Conservation (phyloP, 2,329 filamentous ascomycete species). For the Tricladium varicosporioides region DNA sequence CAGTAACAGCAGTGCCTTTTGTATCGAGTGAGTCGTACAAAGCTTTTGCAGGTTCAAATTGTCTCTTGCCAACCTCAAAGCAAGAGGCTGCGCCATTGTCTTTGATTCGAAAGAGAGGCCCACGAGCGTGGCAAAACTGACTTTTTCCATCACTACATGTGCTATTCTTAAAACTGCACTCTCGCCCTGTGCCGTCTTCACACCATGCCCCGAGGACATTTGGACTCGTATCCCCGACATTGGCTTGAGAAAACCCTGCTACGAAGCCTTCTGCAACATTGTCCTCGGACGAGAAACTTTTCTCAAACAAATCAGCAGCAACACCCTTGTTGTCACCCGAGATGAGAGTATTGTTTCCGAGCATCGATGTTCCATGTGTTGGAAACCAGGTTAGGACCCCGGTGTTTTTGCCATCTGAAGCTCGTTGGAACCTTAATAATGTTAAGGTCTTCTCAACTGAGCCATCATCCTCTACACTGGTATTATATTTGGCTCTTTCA, state of each 20-base stretch:
- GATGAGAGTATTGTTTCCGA: constrained; percentile 87
- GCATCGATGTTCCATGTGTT: constrained; percentile 86
- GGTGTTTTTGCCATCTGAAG: constrained; percentile 71
- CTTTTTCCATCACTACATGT: constrained; percentile 72
- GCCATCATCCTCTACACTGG: constrained; percentile 50
- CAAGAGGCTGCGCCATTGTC: constrained; percentile 73
- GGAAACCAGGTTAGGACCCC: constrained; percentile 89
- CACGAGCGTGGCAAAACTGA: constrained; percentile 71
- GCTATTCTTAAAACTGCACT: constrained; percentile 77
- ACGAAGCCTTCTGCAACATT: constrained; percentile 69
- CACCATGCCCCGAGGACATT: constrained; percentile 88
- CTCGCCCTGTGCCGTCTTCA: constrained; percentile 73
- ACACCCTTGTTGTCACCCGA: constrained; percentile 97
- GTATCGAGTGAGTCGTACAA: constrained; percentile 56
- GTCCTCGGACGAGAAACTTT: constrained; percentile 54
- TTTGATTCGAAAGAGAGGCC: constrained; percentile 64
- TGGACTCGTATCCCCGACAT: constrained; percentile 86
- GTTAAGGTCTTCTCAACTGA: constrained; percentile 74
- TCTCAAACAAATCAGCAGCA: constrained; percentile 80
- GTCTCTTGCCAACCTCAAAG: constrained; percentile 73
- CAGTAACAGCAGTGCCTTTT: constrained; percentile 47
- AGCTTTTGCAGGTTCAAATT: constrained; percentile 60
- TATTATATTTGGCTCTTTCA: constrained; percentile 68
- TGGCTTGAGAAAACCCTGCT: constrained; percentile 89
- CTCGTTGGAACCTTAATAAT: constrained; percentile 72